Base-by-base conservation (phyloP, 1,284 basidiomycete species). In the Heterobasidion parviporum region DNA sequence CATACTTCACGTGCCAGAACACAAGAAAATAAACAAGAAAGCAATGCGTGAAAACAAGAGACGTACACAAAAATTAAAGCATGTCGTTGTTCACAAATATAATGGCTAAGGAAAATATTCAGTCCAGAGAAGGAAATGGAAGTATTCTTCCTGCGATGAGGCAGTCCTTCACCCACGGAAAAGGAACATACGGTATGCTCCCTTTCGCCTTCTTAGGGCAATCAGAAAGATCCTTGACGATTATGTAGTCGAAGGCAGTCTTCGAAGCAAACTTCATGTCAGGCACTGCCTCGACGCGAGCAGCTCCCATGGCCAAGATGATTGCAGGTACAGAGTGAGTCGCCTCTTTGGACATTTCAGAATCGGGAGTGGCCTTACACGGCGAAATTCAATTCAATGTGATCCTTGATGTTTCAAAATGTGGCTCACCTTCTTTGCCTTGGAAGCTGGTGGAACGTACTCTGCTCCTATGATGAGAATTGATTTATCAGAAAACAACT, bases 131-230 rank as follows among this genome's bases (percentile, higher is more conserved):
- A 10, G 38, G 38, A 9, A 15, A 15, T 41, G 74, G 72, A 8
- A 83, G 63, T 43, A 76, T 63, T 50, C 80, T 68, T 2, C 83
- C 81, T 8, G 80, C 74, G 61, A 90, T 80, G 44, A 94, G 71
- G 63, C 88, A 90, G 53, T 91, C 82, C 68, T 94, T 94, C 50
- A 94, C 79, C 91, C 91, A 94, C 20, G 68, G 66, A 65, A 88
- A 80, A 56, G 78, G 71, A 6, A 80, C 79, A 35, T 74, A 67
- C 26, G 67, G 67, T 34, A 50, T 59, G 45, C 54, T 45, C 18
- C 18, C 18, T 15, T 62, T 71, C 6, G 62, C 66, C 49, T 65
- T 64, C 8, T 68, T 59, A 38, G 68, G 60, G 45, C 70, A 62
- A 14, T 64, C 54, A 15, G 12, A 45, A 18, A 68, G 65, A 48